Conservation (phyloP, 345 rosid genomes). For the Populus deltoides region DNA sequence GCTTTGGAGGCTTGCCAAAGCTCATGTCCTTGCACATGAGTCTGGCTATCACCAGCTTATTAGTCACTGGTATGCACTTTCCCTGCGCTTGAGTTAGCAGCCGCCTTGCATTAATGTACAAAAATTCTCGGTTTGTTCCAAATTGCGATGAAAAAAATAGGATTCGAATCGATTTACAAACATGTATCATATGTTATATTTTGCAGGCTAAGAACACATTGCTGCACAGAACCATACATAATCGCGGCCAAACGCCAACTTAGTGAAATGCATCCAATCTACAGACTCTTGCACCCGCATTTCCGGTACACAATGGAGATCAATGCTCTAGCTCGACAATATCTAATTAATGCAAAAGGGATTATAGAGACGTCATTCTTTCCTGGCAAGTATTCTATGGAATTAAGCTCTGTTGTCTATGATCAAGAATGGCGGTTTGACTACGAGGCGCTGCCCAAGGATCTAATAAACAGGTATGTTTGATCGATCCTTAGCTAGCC, state of each 20-base stretch:
- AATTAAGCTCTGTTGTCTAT: conserved; percentile 52
- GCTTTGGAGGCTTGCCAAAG: conserved; percentile 76
- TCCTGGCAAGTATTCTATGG: conserved; percentile 45
- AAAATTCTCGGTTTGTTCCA: background rate
- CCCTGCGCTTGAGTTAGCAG: background rate
- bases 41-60: conserved; percentile 65
- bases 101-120: background rate
- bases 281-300: conserved; percentile 55
- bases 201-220: conserved; percentile 22
- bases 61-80: conserved; percentile 53
- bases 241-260: conserved; percentile 59
- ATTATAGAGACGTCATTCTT: conserved; percentile 54
- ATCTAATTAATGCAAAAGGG: conserved; percentile 47
- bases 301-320: conserved; percentile 72
- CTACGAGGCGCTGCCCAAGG: conserved; percentile 42
- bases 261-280: conserved; percentile 62
- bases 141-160: too few relatives aligned
- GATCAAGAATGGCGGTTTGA: conserved; percentile 49
- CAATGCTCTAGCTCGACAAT: conserved; percentile 60
- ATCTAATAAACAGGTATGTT: conserved; percentile 41
- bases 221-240: conserved; percentile 52
- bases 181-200: background rate
- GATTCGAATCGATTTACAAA: background rate
- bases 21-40: conserved; percentile 63
- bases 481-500: background rate